Evolutionary conservation across 2,329 filamentous ascomycete genomes (phyloP).

Genomic region (Arthrobotrys conoides): DNA sequence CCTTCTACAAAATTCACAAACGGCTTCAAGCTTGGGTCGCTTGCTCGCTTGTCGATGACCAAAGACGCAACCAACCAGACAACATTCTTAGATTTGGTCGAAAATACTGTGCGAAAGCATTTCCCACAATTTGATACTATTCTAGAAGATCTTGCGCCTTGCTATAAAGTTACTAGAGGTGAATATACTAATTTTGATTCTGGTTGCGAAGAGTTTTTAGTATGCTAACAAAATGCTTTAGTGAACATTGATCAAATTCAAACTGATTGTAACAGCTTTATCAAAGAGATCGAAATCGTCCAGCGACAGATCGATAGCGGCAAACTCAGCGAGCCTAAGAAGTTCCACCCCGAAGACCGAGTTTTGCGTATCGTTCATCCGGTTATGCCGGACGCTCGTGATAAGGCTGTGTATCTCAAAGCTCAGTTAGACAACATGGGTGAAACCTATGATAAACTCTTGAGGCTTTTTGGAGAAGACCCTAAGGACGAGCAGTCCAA

Average conservation of each 20-base stretch:
- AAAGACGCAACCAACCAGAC: slow-evolving; percentile 99
- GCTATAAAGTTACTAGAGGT: slow-evolving; percentile 60
- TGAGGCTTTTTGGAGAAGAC: slow-evolving; percentile 97
- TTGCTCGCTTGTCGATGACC: slow-evolving; percentile 93
- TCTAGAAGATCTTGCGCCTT: slow-evolving; percentile 78
- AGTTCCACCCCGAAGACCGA: slow-evolving; percentile 97
- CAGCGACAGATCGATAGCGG: slow-evolving; percentile 92
- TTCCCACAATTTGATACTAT: slow-evolving; percentile 97
- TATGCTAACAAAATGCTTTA: slow-evolving; percentile 37
- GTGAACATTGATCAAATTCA: slow-evolving; percentile 94
- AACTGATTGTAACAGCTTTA: slow-evolving; percentile 88
- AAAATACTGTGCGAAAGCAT: slow-evolving; percentile 94
- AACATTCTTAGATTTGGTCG: slow-evolving; percentile 93
- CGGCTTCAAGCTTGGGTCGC: slow-evolving; percentile 96
- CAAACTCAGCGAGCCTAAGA: slow-evolving; percentile 95
- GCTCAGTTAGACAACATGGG: slow-evolving; percentile 94
- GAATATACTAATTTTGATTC: neutral
- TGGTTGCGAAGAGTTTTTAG: neutral
- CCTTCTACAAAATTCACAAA: slow-evolving; percentile 98
- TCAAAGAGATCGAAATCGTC: slow-evolving; percentile 93
- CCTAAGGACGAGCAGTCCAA: slow-evolving; percentile 90
- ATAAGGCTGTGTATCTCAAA: slow-evolving; percentile 96
- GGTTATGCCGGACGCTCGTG: slow-evolving; percentile 94
- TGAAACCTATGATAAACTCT: slow-evolving; percentile 91
- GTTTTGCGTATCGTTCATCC: slow-evolving; percentile 92